phyloP scores from a whole-genome alignment of 805 yeast species.

The Metschnikowia anglica region DNA sequence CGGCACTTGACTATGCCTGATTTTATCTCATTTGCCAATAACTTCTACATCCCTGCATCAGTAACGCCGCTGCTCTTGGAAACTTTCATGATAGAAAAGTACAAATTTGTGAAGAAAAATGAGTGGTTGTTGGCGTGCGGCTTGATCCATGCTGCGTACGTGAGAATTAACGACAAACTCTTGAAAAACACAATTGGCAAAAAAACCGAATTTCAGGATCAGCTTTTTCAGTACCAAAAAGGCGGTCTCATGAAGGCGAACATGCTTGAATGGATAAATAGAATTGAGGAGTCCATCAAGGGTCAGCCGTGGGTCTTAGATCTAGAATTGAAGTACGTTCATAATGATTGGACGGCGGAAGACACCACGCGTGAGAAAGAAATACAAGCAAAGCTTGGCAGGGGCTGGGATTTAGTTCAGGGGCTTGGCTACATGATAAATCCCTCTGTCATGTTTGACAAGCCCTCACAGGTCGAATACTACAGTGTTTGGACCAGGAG shows the following conservation, averaged over 20 bases:
- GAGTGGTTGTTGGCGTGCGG: slow-evolving; percentile 76
- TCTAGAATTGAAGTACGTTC: slow-evolving; percentile 46
- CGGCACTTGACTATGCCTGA: slow-evolving; percentile 33
- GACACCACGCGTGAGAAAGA: slow-evolving; percentile 27
- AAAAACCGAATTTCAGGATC: slow-evolving; percentile 47
- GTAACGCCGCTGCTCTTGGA: slow-evolving; percentile 50
- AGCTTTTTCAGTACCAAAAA: slow-evolving; percentile 51
- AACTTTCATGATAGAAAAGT: slow-evolving; percentile 49
- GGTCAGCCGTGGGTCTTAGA: slow-evolving; percentile 64
- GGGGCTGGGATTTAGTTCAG: slow-evolving; percentile 31
- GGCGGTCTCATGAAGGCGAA: slow-evolving; percentile 53
- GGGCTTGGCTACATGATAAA: slow-evolving; percentile 37
- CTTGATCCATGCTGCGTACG: slow-evolving; percentile 56
- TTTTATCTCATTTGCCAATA: slow-evolving; percentile 53
- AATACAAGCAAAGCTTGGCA: slow-evolving; percentile 31
- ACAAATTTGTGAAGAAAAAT: slow-evolving; percentile 50
- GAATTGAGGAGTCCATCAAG: slow-evolving; percentile 53
- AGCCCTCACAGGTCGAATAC: slow-evolving; percentile 31
- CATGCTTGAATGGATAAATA: slow-evolving; percentile 50
- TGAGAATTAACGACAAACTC: slow-evolving; percentile 50
- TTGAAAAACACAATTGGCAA: slow-evolving; percentile 49
- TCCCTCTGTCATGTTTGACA: slow-evolving; percentile 31
- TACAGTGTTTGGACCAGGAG: slow-evolving; percentile 32
- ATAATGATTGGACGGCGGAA: slow-evolving; percentile 27
- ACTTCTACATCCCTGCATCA: slow-evolving; percentile 58